Conservation (phyloP, 2,329 filamentous ascomycete genomes). For the Calonectria naviculata region DNA sequence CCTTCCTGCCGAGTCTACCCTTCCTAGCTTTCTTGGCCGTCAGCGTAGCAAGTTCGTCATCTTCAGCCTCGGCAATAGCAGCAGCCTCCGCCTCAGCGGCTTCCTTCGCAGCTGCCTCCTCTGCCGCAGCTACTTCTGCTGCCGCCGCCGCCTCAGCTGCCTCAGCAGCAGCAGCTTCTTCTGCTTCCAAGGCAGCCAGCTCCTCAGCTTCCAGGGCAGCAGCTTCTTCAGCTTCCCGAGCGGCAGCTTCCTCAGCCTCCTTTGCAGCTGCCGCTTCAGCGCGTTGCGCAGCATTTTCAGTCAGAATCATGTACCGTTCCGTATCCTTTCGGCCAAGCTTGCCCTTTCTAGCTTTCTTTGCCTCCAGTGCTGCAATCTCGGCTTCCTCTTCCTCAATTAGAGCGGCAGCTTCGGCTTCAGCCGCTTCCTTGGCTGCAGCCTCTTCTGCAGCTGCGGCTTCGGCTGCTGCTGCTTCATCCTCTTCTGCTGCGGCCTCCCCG, state of each 20-base stretch:
- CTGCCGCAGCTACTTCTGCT: constrained; percentile 18
- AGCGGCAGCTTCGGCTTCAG: constrained; percentile 18
- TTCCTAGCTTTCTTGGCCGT: constrained; percentile 36
- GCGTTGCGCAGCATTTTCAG: constrained; percentile 14
- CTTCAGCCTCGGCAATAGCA: constrained; percentile 14
- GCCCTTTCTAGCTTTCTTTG: constrained; percentile 48
- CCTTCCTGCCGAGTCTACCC: constrained; percentile 37
- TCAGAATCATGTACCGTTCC: constrained; percentile 18
- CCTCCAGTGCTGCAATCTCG: constrained; percentile 52
- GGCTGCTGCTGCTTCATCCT: constrained; percentile 43
- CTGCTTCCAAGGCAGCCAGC: constrained; percentile 29
- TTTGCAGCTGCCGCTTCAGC: constrained; percentile 21
- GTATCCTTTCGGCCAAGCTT: constrained; percentile 27
- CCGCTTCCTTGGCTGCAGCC: constrained; percentile 26
- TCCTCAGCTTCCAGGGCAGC: constrained; percentile 30
- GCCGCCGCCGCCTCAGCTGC: constrained; percentile 4
- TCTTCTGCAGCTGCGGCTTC: constrained; percentile 32
- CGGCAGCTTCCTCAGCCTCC: constrained; percentile 25
- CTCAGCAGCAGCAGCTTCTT: constrained; percentile 40
- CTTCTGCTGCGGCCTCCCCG: constrained; percentile 29
- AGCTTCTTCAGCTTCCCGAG: constrained; percentile 37
- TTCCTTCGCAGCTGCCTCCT: constrained; percentile 37
- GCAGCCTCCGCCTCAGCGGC: constrained; percentile 27
- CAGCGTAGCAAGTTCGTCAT: constrained; percentile 21
- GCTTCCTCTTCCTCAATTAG: constrained; percentile 48